Evolutionary conservation across 140 eudicot genomes (phyloP).

Genomic region (Bidens hawaiensis): DNA sequence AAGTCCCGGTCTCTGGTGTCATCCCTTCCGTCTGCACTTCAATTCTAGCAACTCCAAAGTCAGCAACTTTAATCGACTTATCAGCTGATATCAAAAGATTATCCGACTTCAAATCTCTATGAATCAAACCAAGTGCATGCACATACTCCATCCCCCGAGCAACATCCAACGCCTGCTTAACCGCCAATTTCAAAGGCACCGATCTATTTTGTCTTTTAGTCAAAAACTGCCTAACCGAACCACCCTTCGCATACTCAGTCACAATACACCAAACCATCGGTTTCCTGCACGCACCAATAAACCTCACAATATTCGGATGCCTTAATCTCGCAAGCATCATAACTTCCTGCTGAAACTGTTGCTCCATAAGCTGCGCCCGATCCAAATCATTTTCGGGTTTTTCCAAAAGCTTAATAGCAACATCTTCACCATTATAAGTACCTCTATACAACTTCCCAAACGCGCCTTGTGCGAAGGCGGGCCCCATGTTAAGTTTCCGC

Average conservation of each 20-base stretch:
- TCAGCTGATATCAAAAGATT: too few relatives aligned
- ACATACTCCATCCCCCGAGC: conserved; percentile 96
- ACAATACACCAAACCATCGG: conserved; percentile 97
- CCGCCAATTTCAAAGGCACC: conserved; percentile 81
- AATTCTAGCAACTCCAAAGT: too few relatives aligned
- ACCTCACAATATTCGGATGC: conserved; percentile 84
- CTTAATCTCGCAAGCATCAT: conserved; percentile 82
- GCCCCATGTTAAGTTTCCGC: conserved; percentile 80
- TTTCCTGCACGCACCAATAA: conserved; percentile 87
- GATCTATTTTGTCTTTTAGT: conserved; percentile 68
- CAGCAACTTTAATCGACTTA: too few relatives aligned
- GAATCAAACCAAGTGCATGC: conserved; percentile 77
- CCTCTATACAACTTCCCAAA: conserved; percentile 83
- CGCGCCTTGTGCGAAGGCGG: too few relatives aligned
- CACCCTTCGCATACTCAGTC: conserved; percentile 93
- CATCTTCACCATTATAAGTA: conserved; percentile 78
- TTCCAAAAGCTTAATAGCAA: conserved; percentile 83
- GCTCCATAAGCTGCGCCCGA: conserved; percentile 62
- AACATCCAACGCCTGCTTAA: conserved; percentile 92
- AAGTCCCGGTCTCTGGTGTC: too few relatives aligned
- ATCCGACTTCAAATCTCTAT: too few relatives aligned
- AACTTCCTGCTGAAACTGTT: conserved; percentile 90
- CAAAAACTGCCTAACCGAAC: conserved; percentile 86
- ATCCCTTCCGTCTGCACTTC: too few relatives aligned
- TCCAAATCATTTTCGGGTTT: conserved; percentile 80